These are phyloP conservation scores for Pancytospora philotis DNA, from an alignment of 371 early-diverging fungal genomes.

Conservation along the genomic window DNA sequence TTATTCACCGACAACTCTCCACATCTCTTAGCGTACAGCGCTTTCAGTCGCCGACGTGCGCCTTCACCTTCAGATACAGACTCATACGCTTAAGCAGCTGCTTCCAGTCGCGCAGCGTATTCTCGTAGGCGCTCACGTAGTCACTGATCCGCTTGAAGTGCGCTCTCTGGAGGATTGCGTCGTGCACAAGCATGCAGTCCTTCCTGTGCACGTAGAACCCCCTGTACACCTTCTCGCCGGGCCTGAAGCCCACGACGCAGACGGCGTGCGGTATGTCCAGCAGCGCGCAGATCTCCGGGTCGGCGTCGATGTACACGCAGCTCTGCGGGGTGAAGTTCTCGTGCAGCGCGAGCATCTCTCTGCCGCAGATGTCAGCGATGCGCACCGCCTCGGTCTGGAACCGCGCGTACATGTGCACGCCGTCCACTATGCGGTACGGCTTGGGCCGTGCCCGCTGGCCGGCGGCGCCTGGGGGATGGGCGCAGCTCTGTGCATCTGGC, in stretches of 20 bases:
- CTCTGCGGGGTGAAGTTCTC: constrained; percentile 32
- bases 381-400: constrained; percentile 37
- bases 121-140: neutral
- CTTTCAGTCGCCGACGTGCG: neutral
- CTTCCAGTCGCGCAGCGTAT: neutral
- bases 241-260: constrained; percentile 39
- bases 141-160: constrained; percentile 18
- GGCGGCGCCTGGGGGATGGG: neutral
- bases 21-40: neutral
- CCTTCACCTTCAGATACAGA: constrained; percentile 4
- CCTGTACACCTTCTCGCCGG: constrained; percentile 11
- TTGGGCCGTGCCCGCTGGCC: neutral
- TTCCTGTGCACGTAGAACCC: constrained; percentile 43
- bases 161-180: constrained; percentile 22
- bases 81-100: constrained; percentile 11
- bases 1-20: neutral
- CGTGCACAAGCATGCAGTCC: constrained; percentile 26
- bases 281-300: constrained; percentile 20
- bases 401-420: constrained; percentile 31
- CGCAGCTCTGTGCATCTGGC: neutral
- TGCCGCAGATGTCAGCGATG: constrained; percentile 19
- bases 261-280: constrained; percentile 23
- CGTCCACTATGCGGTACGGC: constrained; percentile 20
- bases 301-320: constrained; percentile 35
- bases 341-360: constrained; percentile 38